These are phyloP conservation scores for Arthroderma uncinatum DNA, from an alignment of 2,329 filamentous ascomycete genomes.

Conservation along the genomic window DNA sequence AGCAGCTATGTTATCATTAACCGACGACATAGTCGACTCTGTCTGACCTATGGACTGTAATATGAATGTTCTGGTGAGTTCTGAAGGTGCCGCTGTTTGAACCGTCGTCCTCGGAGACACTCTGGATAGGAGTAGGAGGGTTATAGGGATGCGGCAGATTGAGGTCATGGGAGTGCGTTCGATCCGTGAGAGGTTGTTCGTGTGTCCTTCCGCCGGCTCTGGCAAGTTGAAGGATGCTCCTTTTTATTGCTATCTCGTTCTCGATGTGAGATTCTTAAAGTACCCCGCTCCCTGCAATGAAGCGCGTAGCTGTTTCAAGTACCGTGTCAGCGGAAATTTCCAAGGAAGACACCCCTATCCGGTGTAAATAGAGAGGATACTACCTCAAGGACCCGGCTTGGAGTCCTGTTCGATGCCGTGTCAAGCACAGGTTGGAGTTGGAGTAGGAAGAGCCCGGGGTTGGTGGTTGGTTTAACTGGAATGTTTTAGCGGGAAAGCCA, in stretches of 20 bases:
- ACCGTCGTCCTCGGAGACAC: not conserved
- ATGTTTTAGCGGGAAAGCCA: not conserved
- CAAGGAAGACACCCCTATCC: not conserved
- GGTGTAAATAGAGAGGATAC: not conserved
- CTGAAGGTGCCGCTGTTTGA: not conserved
- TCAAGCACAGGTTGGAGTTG: not conserved
- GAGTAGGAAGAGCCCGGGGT: not conserved
- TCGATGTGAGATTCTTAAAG: not conserved
- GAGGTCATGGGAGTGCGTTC: not conserved
- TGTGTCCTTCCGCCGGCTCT: not conserved
- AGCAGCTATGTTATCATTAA: conserved; percentile 19
- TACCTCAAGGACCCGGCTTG: not conserved
- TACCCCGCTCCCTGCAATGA: conserved; percentile 1
- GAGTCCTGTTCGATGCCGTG: not conserved
- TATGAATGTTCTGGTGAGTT: not conserved
- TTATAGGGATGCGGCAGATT: not conserved
- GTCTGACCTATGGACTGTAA: not conserved
- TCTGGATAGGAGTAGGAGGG: not conserved
- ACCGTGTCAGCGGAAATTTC: not conserved
- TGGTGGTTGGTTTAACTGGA: not conserved
- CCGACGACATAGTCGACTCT: not conserved
- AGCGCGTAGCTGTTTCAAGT: not conserved
- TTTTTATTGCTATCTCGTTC: not conserved
- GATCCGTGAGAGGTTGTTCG: not conserved
- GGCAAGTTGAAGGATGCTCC: not conserved